Percentiles rank a stretch among this genome's conserved stretches.
phyloP scores from a whole-genome alignment of 805 yeast species.

The Henningerozyma blattae region DNA sequence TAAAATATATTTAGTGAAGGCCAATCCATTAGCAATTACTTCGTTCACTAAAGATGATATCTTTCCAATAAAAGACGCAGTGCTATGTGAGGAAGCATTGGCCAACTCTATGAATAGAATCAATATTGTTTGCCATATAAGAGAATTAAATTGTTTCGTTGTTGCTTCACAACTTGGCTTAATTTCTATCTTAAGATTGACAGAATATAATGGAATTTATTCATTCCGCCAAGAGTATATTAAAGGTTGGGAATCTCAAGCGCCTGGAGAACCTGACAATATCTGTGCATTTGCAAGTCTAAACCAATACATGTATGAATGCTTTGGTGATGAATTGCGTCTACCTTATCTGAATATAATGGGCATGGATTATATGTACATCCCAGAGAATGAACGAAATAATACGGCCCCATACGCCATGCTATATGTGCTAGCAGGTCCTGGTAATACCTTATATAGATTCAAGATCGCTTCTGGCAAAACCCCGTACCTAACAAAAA shows the following conservation, averaged over 20 bases:
- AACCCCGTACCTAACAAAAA: neutral
- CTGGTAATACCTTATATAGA: neutral
- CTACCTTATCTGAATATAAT: constrained; percentile 10
- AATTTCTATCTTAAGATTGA: constrained; percentile 15
- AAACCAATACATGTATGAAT: neutral
- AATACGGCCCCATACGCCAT: constrained; percentile 8
- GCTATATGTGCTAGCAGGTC: constrained; percentile 3
- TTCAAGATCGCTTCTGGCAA: neutral
- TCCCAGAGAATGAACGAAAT: constrained; percentile 6
- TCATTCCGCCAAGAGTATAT: constrained; percentile 22
- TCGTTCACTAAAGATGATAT: constrained; percentile 13
- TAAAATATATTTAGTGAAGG: constrained; percentile 7
- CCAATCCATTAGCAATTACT: constrained; percentile 13
- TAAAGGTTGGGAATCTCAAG: constrained; percentile 16
- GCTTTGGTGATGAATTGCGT: constrained; percentile 11
- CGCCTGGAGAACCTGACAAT: constrained; percentile 4
- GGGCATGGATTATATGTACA: constrained; percentile 14
- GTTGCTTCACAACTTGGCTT: constrained; percentile 18
- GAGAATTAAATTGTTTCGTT: constrained; percentile 16
- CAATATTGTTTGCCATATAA: constrained; percentile 13
- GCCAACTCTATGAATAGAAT: constrained; percentile 7
- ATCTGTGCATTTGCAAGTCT: neutral
- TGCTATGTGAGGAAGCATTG: constrained; percentile 5
- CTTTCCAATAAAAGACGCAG: constrained; percentile 9
- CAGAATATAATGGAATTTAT: constrained; percentile 17